Percentiles rank a stretch among this genome's conserved stretches.
phyloP scores from a whole-genome alignment of 2,329 filamentous ascomycete species.

The Aureobasidium sp. region DNA sequence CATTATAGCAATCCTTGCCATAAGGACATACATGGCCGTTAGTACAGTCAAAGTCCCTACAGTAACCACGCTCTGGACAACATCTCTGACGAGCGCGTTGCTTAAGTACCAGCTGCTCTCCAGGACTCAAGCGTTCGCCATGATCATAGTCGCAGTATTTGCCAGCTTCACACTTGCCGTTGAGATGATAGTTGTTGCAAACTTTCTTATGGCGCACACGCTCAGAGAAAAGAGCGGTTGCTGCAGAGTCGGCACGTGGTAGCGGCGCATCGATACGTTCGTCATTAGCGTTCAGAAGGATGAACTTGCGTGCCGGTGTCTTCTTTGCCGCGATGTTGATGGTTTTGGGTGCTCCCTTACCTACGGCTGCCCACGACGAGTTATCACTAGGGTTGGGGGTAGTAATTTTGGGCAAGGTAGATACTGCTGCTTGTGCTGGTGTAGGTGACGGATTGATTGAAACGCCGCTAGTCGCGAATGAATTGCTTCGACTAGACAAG shows the following conservation, averaged over 20 bases:
- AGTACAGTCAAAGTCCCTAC: constrained; percentile 37
- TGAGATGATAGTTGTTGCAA: constrained; percentile 34
- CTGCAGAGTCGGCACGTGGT: constrained; percentile 24
- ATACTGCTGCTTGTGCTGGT: not conserved
- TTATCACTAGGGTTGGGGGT: not conserved
- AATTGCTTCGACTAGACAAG: constrained; percentile 5
- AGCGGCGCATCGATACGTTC: constrained; percentile 38
- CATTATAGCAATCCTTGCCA: constrained; percentile 29
- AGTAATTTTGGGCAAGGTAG: not conserved
- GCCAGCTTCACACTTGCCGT: constrained; percentile 34
- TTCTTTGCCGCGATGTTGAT: constrained; percentile 34
- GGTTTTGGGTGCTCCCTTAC: constrained; percentile 33
- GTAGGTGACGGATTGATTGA: not conserved
- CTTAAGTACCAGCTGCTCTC: constrained; percentile 34
- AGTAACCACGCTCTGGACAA: constrained; percentile 32
- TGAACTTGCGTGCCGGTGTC: constrained; percentile 27
- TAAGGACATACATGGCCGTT: constrained; percentile 37
- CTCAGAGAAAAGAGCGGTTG: constrained; percentile 25
- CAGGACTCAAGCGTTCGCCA: constrained; percentile 32
- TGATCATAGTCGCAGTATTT: constrained; percentile 39
- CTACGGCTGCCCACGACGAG: constrained; percentile 35
- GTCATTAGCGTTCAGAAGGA: constrained; percentile 37
- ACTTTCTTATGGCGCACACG: constrained; percentile 27
- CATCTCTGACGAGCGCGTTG: constrained; percentile 36
- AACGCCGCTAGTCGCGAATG: not conserved